Evolutionary conservation across 257 asterid genomes (phyloP).

Genomic region (Solanum paucissectum): DNA sequence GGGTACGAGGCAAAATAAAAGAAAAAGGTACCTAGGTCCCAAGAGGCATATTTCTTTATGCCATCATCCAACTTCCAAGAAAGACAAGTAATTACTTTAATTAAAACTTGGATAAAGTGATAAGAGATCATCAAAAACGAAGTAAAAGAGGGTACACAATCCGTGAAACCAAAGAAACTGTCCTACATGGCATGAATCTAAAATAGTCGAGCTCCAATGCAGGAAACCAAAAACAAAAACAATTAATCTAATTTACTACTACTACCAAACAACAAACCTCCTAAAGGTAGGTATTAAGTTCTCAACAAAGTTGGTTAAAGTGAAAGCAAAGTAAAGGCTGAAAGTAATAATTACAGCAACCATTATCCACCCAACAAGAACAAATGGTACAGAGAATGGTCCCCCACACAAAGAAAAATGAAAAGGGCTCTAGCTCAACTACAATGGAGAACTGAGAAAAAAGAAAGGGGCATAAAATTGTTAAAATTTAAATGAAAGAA

Average conservation of each 20-base stretch:
- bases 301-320: slow-evolving; percentile 9
- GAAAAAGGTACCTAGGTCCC: not conserved
- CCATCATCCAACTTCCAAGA: slow-evolving; percentile 4
- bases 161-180: not conserved
- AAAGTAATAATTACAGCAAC: slow-evolving; percentile 23
- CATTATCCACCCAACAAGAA: slow-evolving; percentile 18
- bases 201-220: too few relatives aligned
- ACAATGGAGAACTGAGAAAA: not conserved
- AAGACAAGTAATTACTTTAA: not conserved
- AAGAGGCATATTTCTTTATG: not conserved
- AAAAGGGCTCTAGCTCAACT: not conserved
- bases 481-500: slow-evolving; percentile 2
- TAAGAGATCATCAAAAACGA: not conserved
- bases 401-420: slow-evolving; percentile 5
- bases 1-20: not conserved
- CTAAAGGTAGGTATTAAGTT: slow-evolving; percentile 1
- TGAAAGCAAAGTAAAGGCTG: slow-evolving; percentile 26
- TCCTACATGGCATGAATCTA: too few relatives aligned
- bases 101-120: not conserved
- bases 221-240: too few relatives aligned
- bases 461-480: not conserved
- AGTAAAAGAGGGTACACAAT: not conserved
- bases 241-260: not conserved
- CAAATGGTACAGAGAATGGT: not conserved
- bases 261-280: not conserved